Conservation (phyloP, 1,139 yeast species). For the Saccharomyces pastorianus region DNA sequence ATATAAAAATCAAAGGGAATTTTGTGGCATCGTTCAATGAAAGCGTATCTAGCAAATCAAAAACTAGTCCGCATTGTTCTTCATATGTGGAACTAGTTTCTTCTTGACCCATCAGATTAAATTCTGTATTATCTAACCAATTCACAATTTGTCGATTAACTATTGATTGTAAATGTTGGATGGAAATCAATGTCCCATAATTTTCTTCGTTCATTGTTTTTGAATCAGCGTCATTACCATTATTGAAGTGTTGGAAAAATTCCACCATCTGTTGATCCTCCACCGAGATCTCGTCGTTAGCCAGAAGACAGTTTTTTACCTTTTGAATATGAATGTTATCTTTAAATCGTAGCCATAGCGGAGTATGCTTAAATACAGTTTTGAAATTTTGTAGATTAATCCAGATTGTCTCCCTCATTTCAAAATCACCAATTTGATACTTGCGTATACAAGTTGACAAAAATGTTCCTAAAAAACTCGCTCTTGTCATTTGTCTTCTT, state of each 20-base stretch:
- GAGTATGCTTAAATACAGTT: not conserved
- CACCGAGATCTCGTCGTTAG: not conserved
- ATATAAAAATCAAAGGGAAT: conserved; percentile 58
- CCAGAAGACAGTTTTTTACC: not conserved
- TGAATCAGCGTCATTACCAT: not conserved
- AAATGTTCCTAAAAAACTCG: conserved; percentile 20
- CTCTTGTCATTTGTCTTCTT: conserved; percentile 9
- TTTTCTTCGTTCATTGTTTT: not conserved
- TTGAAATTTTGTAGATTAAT: conserved; percentile 10
- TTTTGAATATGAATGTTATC: not conserved
- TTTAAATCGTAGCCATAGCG: not conserved
- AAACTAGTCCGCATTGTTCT: not conserved
- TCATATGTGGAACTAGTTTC: conserved; percentile 8
- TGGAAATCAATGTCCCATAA: not conserved
- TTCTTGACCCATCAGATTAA: conserved; percentile 11
- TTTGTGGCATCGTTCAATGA: conserved; percentile 45
- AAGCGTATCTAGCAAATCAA: conserved; percentile 38
- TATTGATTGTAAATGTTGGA: conserved; percentile 10
- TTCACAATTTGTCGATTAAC: conserved; percentile 8
- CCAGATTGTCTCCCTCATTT: conserved; percentile 17
- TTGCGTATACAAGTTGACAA: conserved; percentile 12
- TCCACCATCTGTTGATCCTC: conserved; percentile 3
- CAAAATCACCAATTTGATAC: conserved; percentile 16
- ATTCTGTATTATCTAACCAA: conserved; percentile 3
- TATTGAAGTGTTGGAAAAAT: conserved; percentile 3